Base-by-base conservation (phyloP, 106 monocot genomes). In the Amphibolis antarctica region DNA sequence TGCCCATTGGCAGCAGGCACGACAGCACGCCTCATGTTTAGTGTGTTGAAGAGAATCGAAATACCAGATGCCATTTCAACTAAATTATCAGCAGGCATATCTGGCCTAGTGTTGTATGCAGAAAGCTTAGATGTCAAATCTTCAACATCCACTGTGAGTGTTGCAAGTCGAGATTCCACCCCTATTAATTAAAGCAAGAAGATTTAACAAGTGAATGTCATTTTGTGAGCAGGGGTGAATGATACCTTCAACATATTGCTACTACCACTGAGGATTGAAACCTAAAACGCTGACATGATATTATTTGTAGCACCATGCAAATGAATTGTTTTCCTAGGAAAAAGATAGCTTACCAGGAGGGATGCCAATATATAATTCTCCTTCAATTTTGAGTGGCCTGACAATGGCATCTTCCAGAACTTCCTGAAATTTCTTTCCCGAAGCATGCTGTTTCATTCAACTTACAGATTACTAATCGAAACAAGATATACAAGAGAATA, bases 1-100 rank as follows among this genome's bases (percentile, higher is more conserved):
- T 98, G 98, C 0, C 98, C 98, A 28, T 88, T 98, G 69, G 91
- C 87, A 12, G 98, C 98, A 43, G 98, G 98, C n/a, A 98, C 69
- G 55, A 91, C 77, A 10, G 98, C 98, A 53, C 98, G 84, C 9
- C 98, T 87, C 1, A 81, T 60, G 59, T 91, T 88, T 21, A 98
- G 87, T 9, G 82, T 81, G 71, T 98, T 98, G 73, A 98, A 98
- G 46, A 98, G 65, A 59, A 85, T 72, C 0, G 91, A 87, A 23
- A 91, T 29, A 18, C 69, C 75, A 31, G 76, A 20, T 18, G 61
- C 82, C 60, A 80, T 80, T 69, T 88, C 82, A 7, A 24, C 51
- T 23, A 87, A 3, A 60, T 90, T 82, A 19, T 46, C 59, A 26
- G 29, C 62, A 19, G 85, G 90, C 22, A 79, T 21, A 44, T 81